Evolutionary conservation across 208 protist species (phyloP).

Genomic region (Novymonas esmeraldas): DNA sequence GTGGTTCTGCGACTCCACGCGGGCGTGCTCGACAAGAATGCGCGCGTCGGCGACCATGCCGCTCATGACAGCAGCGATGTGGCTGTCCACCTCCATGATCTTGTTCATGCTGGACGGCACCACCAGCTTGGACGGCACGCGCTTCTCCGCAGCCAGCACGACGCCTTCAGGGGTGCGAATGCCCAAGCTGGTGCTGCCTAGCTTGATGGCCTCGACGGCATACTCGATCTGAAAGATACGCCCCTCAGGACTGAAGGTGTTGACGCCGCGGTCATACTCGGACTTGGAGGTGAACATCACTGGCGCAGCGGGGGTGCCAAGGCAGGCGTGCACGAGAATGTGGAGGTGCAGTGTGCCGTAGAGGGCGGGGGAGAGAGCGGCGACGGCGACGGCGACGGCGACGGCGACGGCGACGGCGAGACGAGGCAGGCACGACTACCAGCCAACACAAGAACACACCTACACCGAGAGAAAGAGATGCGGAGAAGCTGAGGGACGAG

Average conservation of each 20-base stretch:
- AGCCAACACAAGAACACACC: no score
- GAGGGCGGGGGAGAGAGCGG: neutral
- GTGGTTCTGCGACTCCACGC: constrained; percentile 99
- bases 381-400: no score
- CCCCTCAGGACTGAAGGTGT: constrained; percentile 99
- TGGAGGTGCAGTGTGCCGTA: neutral
- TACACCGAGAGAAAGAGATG: no score
- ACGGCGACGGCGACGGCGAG: no score
- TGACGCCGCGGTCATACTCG: constrained; percentile 99
- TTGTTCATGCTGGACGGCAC: constrained; percentile 97
- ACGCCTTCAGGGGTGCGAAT: constrained; percentile 98
- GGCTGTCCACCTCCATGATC: constrained; percentile 98
- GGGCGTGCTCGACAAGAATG: constrained; percentile 98
- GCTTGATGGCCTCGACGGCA: constrained; percentile 92
- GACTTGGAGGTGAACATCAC: constrained; percentile 93
- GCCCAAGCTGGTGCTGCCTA: constrained; percentile 98
- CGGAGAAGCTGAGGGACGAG: no score
- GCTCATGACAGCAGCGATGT: constrained; percentile 96
- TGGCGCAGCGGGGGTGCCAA: neutral
- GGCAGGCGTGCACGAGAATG: neutral
- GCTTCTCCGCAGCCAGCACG: constrained; percentile 99
- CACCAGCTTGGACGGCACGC: constrained; percentile 97
- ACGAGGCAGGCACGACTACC: no score
- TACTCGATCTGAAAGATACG: constrained; percentile 98
- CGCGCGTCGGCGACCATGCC: constrained; percentile 99